These are phyloP conservation scores for Hemisphaericaspora xylanilytica DNA, from an alignment of 1,139 yeast species.

Conservation along the genomic window DNA sequence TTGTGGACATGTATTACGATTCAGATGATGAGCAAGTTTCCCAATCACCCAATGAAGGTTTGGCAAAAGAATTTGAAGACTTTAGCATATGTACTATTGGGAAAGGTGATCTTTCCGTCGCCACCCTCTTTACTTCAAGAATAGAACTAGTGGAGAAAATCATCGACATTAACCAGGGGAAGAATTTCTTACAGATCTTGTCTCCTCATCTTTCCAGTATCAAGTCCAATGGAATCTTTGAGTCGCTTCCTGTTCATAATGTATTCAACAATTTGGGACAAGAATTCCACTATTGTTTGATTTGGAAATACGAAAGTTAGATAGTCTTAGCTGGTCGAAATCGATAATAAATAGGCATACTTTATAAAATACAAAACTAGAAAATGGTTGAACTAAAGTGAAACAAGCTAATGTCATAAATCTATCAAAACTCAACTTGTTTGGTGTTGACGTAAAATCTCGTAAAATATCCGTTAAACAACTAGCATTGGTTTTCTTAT, in stretches of 20 bases:
- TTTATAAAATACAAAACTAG: not conserved
- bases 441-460: not conserved
- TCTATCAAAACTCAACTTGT: not conserved
- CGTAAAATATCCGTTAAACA: too few species aligned
- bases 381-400: not conserved
- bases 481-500: too few species aligned
- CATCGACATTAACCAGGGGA: constrained; percentile 7
- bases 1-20: constrained; percentile 39
- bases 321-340: too few species aligned
- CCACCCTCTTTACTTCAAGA: constrained; percentile 20
- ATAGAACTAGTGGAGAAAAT: constrained; percentile 13
- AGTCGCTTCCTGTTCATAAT: constrained; percentile 26
- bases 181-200: constrained; percentile 14
- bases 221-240: constrained; percentile 12
- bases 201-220: constrained; percentile 8
- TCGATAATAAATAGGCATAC: too few species aligned
- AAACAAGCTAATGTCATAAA: not conserved
- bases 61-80: constrained; percentile 11
- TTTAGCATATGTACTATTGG: constrained; percentile 13
- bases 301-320: constrained; percentile 20
- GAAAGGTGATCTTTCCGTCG: constrained; percentile 9
- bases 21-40: constrained; percentile 25
- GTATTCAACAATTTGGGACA: constrained; percentile 22
- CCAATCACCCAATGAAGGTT: not conserved
- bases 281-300: constrained; percentile 20